Evolutionary conservation across 805 yeast species (phyloP).

Genomic region (Torulaspora quercuum): DNA sequence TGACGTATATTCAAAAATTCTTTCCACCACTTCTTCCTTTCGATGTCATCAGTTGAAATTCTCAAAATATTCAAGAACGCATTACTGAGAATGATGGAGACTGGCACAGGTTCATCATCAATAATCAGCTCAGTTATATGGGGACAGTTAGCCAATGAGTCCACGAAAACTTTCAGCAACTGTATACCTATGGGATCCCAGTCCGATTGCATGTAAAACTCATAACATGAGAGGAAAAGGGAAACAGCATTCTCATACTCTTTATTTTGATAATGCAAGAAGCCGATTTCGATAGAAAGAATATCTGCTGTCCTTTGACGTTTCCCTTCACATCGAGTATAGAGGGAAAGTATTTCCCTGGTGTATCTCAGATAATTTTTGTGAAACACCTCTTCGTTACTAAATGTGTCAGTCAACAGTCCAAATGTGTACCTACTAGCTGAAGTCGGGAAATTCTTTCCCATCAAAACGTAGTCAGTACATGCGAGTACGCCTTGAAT

Average conservation of each 20-base stretch:
- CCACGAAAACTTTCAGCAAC: constrained; percentile 63
- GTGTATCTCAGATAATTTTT: constrained; percentile 51
- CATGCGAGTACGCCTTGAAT: constrained; percentile 24
- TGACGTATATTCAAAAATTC: constrained; percentile 25
- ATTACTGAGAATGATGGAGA: constrained; percentile 28
- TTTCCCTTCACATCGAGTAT: constrained; percentile 20
- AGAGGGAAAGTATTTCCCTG: constrained; percentile 33
- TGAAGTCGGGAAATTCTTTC: constrained; percentile 13
- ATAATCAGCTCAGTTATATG: constrained; percentile 21
- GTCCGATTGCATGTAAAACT: constrained; percentile 60
- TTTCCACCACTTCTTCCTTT: constrained; percentile 27
- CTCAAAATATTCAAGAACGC: constrained; percentile 32
- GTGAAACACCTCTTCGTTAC: constrained; percentile 24
- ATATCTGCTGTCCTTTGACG: constrained; percentile 67
- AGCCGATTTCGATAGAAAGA: constrained; percentile 74
- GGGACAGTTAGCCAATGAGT: constrained; percentile 50
- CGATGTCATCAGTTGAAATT: constrained; percentile 17
- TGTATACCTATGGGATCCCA: constrained; percentile 71
- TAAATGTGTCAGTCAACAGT: constrained; percentile 16
- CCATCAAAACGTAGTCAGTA: constrained; percentile 17
- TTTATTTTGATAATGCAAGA: constrained; percentile 55
- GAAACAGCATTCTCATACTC: constrained; percentile 59
- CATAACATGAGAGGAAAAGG: constrained; percentile 65
- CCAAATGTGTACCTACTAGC: constrained; percentile 15
- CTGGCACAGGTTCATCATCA: constrained; percentile 29